Base-by-base conservation (phyloP, 2,329 filamentous ascomycete species). In the Apiospora kogelbergensis region DNA sequence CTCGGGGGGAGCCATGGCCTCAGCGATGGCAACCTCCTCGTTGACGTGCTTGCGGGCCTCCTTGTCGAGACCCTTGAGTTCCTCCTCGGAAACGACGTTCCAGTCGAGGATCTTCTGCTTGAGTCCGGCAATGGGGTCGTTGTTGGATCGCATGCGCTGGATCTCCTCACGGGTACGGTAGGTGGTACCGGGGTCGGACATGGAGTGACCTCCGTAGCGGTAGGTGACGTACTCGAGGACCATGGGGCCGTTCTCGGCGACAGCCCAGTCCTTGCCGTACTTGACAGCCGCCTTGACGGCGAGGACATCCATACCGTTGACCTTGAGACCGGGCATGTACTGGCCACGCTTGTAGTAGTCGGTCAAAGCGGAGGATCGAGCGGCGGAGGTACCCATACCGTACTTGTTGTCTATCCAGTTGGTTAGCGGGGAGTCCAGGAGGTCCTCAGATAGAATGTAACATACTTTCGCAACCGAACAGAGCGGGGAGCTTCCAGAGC, bases 331-430 rank as follows among this genome's bases (percentile, higher is more conserved):
- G 69, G 96, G 95, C 76, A 99, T 99, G 88, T 98, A 99, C 86
- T 99, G 96, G 75, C 96, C 96, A 85, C 96, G 95, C 91, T 98
- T 98, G 90, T 99, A 98, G 91, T 99, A 99, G 83, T 99, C 96
- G 82, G 96, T 98, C 80, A 98, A 85, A 77, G 96, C 96, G 71
- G 96, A 95, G 71, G 96, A 95, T 78, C 96, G 94, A 84, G 92
- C 91, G 75, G 96, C 95, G 71, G 96, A 93, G 73, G 96, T 99
- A 85, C 96, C 96, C 96, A 99, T 99, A 83, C 96, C 96, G 82
- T 99, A 99, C 86, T 99, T 99, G 92, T 99, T 99, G 90, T 99
- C 95, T 97, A 68, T 22, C n/a, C 26, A 42, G 63, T 44, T 20
- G 6, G 73, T 82, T 73, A 81, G 78, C 30, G 53, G 53, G 30